Base-by-base conservation (phyloP, 2,329 filamentous ascomycete genomes). In the Botrytis paeoniae region DNA sequence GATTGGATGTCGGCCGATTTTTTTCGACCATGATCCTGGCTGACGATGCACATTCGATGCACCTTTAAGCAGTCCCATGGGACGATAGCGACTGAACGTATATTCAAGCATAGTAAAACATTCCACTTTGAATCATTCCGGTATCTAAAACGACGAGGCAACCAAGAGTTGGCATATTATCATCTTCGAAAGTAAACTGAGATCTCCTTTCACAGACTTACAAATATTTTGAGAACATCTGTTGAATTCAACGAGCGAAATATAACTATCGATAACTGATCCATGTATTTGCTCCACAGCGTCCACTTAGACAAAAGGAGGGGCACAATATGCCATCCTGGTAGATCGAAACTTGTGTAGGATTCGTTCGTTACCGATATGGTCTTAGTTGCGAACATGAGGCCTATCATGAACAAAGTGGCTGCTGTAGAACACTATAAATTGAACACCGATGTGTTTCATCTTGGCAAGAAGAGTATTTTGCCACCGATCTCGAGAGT, bases 1-100 rank as follows among this genome's bases (percentile, higher is more conserved):
- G 74, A 78, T 78, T 78, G 77, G 78, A 48, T 68, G 29, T 69
- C 69, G 64, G 43, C 22, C 43, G 43, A 10, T n/a, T 63, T 12
- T 3, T 35, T 35, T 35, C 4, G n/a, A n/a, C n/a, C n/a, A n/a
- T n/a, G n/a, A n/a, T 70, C 71, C 71, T 70, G 60, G 71, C 65
- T 43, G 51, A 48, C 41, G 43, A 32, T 70, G 57, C 65, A 73
- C n/a, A 65, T 54, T 70, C 1, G 39, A 61, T 70, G 65, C 65
- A 73, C 12, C 35, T 69, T 43, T n/a, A n/a, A 29, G 35, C 64
- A 37, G 45, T 16, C 22, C 39, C 43, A 37, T 43, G 65, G 57
- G n/a, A 63, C 20, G 54, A 68, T 29, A 48, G 35, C 12, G 35
- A 62, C 41, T 43, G 22, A 41, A 72, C 7, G 20, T 12, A 63